Evolutionary conservation across 768 basidiomycete species (phyloP).

Genomic region (Brasilioporus rufonigricans): DNA sequence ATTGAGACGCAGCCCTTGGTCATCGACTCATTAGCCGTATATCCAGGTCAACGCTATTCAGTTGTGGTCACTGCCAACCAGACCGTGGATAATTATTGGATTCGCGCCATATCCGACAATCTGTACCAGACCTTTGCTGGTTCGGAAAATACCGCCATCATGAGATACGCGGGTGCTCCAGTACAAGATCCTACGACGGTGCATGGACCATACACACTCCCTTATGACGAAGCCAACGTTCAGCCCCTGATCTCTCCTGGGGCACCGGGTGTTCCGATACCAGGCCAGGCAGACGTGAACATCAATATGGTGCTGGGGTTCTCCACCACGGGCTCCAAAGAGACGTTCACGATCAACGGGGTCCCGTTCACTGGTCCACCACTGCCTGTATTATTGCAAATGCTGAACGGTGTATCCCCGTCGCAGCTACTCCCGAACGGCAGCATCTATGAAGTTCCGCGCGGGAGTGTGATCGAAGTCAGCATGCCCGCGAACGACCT

Average conservation of each 20-base stretch:
- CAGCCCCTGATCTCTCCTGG: constrained; percentile 27
- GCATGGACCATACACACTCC: constrained; percentile 17
- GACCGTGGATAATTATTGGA: constrained; percentile 39
- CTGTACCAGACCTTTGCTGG: constrained; percentile 17
- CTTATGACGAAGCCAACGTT: constrained; percentile 36
- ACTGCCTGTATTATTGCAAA: constrained; percentile 43
- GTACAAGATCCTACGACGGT: constrained; percentile 32
- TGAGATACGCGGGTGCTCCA: constrained; percentile 40
- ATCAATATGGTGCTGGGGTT: constrained; percentile 32
- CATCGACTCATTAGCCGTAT: constrained; percentile 46
- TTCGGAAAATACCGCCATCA: constrained; percentile 39
- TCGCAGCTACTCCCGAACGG: too few species aligned
- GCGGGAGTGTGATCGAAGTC: too few species aligned
- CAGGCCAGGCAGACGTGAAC: constrained; percentile 39
- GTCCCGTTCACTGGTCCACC: constrained; percentile 23
- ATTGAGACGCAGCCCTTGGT: constrained; percentile 36
- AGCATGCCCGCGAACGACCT: too few species aligned
- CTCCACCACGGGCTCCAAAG: not conserved
- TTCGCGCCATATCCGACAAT: constrained; percentile 1
- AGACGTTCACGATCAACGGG: constrained; percentile 27
- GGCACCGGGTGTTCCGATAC: constrained; percentile 32
- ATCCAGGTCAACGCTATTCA: constrained; percentile 29
- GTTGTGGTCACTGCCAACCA: constrained; percentile 29
- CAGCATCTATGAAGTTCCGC: too few species aligned
- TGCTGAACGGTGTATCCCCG: too few species aligned